Evolutionary conservation across 1,284 basidiomycete genomes (phyloP).

Genomic region (Singerocomus rubriflavus): DNA sequence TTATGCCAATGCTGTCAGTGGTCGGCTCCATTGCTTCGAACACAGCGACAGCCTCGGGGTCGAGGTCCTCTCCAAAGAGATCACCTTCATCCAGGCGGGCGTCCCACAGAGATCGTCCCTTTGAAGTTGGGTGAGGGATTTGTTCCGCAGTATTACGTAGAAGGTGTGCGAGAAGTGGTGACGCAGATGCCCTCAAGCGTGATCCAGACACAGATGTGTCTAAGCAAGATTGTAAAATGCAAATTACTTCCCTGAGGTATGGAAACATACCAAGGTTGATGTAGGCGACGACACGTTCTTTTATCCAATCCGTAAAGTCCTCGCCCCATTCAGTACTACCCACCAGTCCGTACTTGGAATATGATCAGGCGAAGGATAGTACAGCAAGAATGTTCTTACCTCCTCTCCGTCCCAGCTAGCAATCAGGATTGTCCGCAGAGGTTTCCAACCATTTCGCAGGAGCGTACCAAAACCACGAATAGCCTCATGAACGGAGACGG

Average conservation of each 20-base stretch:
- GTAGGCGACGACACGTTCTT: constrained; percentile 70
- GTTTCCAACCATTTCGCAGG: constrained; percentile 71
- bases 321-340: constrained; percentile 82
- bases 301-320: constrained; percentile 75
- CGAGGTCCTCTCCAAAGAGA: constrained; percentile 34
- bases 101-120: constrained; percentile 48
- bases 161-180: constrained; percentile 70
- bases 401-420: constrained; percentile 84
- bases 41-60: constrained; percentile 30
- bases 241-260: not conserved
- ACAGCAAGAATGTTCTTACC: constrained; percentile 30
- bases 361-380: constrained; percentile 5
- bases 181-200: constrained; percentile 48
- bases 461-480: constrained; percentile 70
- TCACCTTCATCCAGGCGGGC: constrained; percentile 44
- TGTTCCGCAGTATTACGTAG: constrained; percentile 56
- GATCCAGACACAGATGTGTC: constrained; percentile 66
- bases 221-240: constrained; percentile 20
- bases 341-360: constrained; percentile 64
- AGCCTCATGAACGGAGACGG: constrained; percentile 70
- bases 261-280: constrained; percentile 63
- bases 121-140: constrained; percentile 51
- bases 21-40: constrained; percentile 24
- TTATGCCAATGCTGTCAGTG: constrained; percentile 34
- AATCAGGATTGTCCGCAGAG: constrained; percentile 73